phyloP scores from a whole-genome alignment of 139 green algal genomes.

The Volvox africanus region DNA sequence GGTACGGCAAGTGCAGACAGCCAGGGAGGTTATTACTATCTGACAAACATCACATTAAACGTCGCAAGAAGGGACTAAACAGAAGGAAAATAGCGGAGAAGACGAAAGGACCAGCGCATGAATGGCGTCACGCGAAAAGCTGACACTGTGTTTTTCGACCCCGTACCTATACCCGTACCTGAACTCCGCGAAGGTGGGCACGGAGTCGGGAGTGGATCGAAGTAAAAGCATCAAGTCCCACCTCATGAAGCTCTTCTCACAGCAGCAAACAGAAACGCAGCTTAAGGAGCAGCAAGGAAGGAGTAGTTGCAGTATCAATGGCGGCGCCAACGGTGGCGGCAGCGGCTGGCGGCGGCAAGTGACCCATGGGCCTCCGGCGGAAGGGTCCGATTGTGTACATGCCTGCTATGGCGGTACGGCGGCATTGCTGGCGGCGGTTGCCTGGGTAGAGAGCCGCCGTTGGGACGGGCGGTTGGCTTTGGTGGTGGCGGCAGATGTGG shows the following conservation, averaged over 20 bases:
- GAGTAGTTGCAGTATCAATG: neutral
- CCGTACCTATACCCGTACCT: too few relatives aligned
- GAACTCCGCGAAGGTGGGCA: neutral
- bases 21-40: too few relatives aligned
- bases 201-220: conserved; percentile 79
- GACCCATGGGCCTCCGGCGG: neutral
- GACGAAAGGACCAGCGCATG: too few relatives aligned
- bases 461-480: conserved; percentile 90
- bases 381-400: conserved; percentile 86
- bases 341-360: neutral
- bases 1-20: neutral
- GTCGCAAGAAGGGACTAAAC: too few relatives aligned
- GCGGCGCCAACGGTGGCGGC: too few relatives aligned
- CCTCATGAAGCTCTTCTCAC: conserved; percentile 79
- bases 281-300: neutral
- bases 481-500: conserved; percentile 86
- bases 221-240: conserved; percentile 89
- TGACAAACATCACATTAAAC: too few relatives aligned
- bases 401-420: conserved; percentile 92
- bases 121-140: too few relatives aligned
- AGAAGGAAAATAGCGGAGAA: too few relatives aligned
- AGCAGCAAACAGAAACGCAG: neutral
- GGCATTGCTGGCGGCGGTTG: conserved; percentile 80
- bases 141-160: too few relatives aligned
- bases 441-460: conserved; percentile 69